Base-by-base conservation (phyloP, 805 yeast genomes). In the Diddensiella santjacobensis region DNA sequence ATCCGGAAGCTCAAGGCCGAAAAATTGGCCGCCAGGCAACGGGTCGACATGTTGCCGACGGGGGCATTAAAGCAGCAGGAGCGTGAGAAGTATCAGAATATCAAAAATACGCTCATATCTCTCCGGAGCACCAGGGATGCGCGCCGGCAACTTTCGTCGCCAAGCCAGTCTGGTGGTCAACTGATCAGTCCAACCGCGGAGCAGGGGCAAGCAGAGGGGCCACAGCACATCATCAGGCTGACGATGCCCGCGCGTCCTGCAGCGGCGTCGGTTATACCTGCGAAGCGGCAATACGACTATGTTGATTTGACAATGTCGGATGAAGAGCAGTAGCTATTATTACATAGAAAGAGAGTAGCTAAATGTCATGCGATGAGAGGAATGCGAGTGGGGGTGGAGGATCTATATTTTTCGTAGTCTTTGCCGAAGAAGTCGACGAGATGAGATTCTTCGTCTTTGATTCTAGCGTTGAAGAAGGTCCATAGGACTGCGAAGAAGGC, bases 381-480 rank as follows among this genome's bases (percentile, higher is more conserved):
- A 31, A 91, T 84, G 41, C 81, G 75, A 0, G 82, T 77, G 1
- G 73, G 69, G 0, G 83, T 80, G 1, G 53, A 55, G 4, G 60
- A 47, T 52, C 66, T 75, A 64, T 89, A 91, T 0, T 61, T 53
- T 0, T 56, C 50, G 62, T 91, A 93, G 3, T 77, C 78, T 1
- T 73, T 65, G 1, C 89, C 91, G 64, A 91, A 93, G 62, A 91
- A 90, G 18, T 67, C 57, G 5, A 80, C 62, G 51, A 93, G 65
- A 44, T 71, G 76, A 29, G 54, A 59, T 61, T 93, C 99, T 66
- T 93, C 99, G 40, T 68, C 58, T 15, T 46, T 60, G 31, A 93
- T 87, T 49, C 99, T 73, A 8, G 66, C 62, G 4, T 65, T 65
- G 70, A 93, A 93, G 60, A 93, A 93, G 29, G 64, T 58, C 77